phyloP scores from a whole-genome alignment of 768 basidiomycete genomes.

The Tremella mesenterica region DNA sequence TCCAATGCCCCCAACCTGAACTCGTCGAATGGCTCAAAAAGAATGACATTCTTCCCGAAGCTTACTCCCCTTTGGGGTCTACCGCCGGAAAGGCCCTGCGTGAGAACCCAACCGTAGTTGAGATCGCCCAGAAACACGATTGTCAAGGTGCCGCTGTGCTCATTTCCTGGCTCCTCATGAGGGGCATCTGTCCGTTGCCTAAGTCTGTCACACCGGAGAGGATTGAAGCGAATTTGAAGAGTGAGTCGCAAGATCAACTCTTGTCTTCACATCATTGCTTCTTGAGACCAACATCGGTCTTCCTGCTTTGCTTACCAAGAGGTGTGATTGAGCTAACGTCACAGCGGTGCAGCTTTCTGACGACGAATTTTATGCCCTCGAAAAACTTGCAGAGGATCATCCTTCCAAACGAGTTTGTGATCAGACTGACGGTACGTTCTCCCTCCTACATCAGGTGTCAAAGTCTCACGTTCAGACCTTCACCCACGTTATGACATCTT shows the following conservation, averaged over 20 bases:
- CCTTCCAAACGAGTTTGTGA: slow-evolving; percentile 38
- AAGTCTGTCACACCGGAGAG: slow-evolving; percentile 67
- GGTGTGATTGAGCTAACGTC: slow-evolving; percentile 1
- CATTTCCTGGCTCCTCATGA: slow-evolving; percentile 60
- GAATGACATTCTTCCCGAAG: slow-evolving; percentile 58
- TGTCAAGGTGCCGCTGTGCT: slow-evolving; percentile 68
- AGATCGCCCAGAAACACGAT: slow-evolving; percentile 56
- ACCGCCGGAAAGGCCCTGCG: slow-evolving; percentile 51
- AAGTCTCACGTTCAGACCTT: slow-evolving; percentile 14
- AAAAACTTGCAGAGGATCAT: slow-evolving; percentile 26
- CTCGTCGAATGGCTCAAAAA: slow-evolving; percentile 66
- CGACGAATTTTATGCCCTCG: slow-evolving; percentile 30
- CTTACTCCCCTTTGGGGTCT: slow-evolving; percentile 69
- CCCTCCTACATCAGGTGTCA: neutral
- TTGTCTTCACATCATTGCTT: neutral
- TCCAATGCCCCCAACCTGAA: slow-evolving; percentile 68
- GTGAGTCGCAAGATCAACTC: slow-evolving; percentile 11
- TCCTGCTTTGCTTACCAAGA: too few species aligned
- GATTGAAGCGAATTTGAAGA: slow-evolving; percentile 58
- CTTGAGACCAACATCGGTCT: too few species aligned
- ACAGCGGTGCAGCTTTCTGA: slow-evolving; percentile 33
- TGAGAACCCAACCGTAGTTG: slow-evolving; percentile 56
- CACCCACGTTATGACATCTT: slow-evolving; percentile 40
- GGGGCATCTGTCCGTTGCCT: slow-evolving; percentile 61
- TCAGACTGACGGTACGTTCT: slow-evolving; percentile 32